Evolutionary conservation across 495 filamentous ascomycete species (phyloP).

Genomic region (Rhypophila decipiens): DNA sequence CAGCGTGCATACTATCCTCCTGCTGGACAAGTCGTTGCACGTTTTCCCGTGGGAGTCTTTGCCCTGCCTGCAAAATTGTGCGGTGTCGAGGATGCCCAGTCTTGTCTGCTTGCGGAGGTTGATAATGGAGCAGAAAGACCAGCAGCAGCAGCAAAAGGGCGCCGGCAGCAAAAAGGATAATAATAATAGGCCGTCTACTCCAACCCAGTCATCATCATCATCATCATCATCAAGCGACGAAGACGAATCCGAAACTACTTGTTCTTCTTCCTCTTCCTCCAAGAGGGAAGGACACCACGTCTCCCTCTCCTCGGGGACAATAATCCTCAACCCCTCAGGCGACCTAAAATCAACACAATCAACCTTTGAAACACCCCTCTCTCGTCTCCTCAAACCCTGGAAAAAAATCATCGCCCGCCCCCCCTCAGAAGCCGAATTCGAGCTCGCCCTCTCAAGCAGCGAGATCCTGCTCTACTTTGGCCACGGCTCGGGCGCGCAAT

Average conservation of each 20-base stretch:
- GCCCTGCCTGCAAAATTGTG: slow-evolving; percentile 71
- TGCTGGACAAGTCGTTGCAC: slow-evolving; percentile 89
- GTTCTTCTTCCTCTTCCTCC: background rate
- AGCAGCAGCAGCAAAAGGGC: background rate
- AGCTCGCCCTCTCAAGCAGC: slow-evolving; percentile 48
- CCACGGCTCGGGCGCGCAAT: slow-evolving; percentile 92
- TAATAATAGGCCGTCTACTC: background rate
- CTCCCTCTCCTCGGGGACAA: slow-evolving; percentile 57
- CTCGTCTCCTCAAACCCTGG: slow-evolving; percentile 49
- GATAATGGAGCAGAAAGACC: slow-evolving; percentile 27
- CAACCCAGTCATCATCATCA: background rate
- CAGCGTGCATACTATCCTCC: slow-evolving; percentile 77
- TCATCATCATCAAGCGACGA: background rate
- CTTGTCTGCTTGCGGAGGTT: slow-evolving; percentile 65
- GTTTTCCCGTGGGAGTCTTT: slow-evolving; percentile 94
- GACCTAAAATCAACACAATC: slow-evolving; percentile 72
- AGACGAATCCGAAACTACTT: slow-evolving; percentile 7
- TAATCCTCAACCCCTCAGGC: slow-evolving; percentile 79
- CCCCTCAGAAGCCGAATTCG: slow-evolving; percentile 74
- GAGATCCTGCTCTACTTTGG: slow-evolving; percentile 88
- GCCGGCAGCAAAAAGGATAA: background rate
- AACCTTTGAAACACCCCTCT: slow-evolving; percentile 60
- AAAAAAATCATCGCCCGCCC: slow-evolving; percentile 55
- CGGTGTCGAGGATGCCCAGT: slow-evolving; percentile 79
- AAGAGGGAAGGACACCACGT: slow-evolving; percentile 46